Conservation (phyloP, 306 rosid species). For the Dalbergia cochinchinensis region DNA sequence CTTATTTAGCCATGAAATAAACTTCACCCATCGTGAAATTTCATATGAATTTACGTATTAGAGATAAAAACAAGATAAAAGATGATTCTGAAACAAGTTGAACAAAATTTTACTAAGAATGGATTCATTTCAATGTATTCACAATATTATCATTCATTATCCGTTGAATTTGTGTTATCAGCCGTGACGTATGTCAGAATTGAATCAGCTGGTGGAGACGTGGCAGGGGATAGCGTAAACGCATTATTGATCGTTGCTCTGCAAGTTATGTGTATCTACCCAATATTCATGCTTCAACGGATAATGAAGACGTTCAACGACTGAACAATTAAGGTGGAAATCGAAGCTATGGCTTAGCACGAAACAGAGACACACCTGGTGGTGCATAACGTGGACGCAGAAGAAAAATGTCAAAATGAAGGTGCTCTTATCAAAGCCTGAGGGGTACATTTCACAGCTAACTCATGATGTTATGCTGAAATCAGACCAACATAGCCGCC, state of each 20-base stretch:
- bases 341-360: constrained; percentile 9
- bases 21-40: not conserved
- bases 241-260: not conserved
- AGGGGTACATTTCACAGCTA: constrained; percentile 2
- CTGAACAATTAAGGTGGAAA: not conserved
- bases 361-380: not conserved
- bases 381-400: not conserved
- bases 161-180: not conserved
- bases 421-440: not conserved
- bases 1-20: not conserved
- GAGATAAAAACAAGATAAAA: not conserved
- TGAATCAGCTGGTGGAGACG: not conserved
- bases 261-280: not conserved
- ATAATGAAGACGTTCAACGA: not conserved
- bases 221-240: no score
- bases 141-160: not conserved
- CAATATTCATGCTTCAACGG: not conserved
- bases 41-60: not conserved
- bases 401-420: not conserved
- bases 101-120: not conserved
- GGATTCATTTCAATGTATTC: not conserved
- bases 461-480: constrained; percentile 65
- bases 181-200: not conserved
- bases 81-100: not conserved
- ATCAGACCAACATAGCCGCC: constrained; percentile 88